Base-by-base conservation (phyloP, 345 rosid genomes). In the Eucalyptus lansdowneana region DNA sequence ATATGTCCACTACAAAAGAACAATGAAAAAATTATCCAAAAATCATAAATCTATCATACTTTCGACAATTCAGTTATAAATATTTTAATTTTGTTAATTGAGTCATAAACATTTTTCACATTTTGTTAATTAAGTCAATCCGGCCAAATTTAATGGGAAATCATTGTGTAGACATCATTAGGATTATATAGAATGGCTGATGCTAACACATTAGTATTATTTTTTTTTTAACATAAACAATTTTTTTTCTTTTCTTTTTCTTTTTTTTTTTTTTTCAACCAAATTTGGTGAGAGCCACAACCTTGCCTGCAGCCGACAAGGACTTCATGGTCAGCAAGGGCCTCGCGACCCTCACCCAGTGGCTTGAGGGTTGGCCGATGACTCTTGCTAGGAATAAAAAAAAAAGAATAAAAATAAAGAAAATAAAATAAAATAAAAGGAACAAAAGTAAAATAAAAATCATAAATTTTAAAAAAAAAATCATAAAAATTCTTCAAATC, bases 301-400 rank as follows among this genome's bases (percentile, higher is more conserved):
- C 53, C 53, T 15, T 0, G 53, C 53, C 8, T 0, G 0, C 3
- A 50, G 0, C 3, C 0, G 1, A 0, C 0, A 0, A 50, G 19
- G 53, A 0, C 53, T 15, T 50, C 19, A 50, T 0, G 3, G 53
- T 50, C 1, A 0, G 53, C 19, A 50, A 50, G 19, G 53, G 8
- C 0, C 53, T 50, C 53, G 1, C 1, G 0, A 50, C 53, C 19
- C 1, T 50, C 3, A 50, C 53, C 53, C 0, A 50, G 0, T 50
- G 53, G 53, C 19, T 0, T 50, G 53, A 15, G 3, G 53, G 3
- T 6, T 50, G 53, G 53, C 53, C 0, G 0, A 50, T 0, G 19
- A 50, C 19, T 50, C 8, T 50, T 3, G 7, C 0, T 50, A 6
- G 53, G 53, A 1, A 50, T 50, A 13, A 5, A 5, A 50, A 14